Evolutionary conservation across 176 grass and related monocot genomes (phyloP).

Genomic region (Secale cereale): DNA sequence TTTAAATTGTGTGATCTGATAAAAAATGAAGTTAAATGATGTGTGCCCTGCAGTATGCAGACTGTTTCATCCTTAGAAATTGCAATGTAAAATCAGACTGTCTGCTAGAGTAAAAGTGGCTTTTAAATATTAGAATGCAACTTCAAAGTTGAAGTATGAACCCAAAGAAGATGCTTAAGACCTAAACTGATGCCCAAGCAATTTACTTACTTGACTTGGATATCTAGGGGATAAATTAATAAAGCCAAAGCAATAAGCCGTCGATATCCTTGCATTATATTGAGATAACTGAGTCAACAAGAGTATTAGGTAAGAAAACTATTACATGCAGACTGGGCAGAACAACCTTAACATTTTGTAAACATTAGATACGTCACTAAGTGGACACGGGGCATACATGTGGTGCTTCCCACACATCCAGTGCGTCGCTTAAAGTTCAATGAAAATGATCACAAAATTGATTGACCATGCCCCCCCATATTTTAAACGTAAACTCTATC

Average conservation of each 20-base stretch:
- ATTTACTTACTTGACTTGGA: slow-evolving; percentile 15
- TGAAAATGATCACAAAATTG: neutral
- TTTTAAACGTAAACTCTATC: too few relatives aligned
- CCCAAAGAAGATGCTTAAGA: neutral
- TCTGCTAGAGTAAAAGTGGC: neutral
- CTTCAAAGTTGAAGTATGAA: slow-evolving; percentile 5
- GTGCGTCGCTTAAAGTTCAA: neutral
- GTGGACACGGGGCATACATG: neutral
- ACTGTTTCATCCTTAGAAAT: slow-evolving; percentile 7
- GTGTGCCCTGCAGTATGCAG: neutral
- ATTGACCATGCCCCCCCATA: too few relatives aligned
- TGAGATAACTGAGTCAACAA: neutral
- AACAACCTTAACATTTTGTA: neutral
- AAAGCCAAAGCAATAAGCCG: neutral
- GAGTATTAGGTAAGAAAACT: neutral
- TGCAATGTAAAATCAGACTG: neutral
- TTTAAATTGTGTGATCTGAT: neutral
- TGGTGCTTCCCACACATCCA: neutral
- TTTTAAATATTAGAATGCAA: slow-evolving; percentile 10
- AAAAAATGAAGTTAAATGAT: neutral
- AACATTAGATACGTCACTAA: neutral
- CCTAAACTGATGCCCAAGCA: neutral
- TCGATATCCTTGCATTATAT: neutral
- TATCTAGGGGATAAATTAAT: neutral
- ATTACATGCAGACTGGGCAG: neutral